Conservation (phyloP, 2,329 filamentous ascomycete genomes). For the Boeremia exigua region DNA sequence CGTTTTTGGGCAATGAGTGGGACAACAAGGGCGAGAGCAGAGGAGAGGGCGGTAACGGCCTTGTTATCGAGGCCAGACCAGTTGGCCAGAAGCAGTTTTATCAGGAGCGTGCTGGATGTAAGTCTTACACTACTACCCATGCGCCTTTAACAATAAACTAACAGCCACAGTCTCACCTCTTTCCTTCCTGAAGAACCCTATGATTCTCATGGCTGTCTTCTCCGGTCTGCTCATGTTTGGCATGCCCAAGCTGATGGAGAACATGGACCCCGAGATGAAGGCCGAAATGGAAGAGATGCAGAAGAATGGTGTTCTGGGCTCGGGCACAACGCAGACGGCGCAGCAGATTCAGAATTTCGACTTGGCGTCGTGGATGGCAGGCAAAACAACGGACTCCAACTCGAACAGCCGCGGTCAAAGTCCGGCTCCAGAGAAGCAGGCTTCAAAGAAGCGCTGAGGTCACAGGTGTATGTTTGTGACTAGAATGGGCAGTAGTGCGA, state of each 20-base stretch:
- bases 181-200: conserved; percentile 87
- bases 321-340: conserved; percentile 46
- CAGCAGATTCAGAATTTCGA: conserved; percentile 69
- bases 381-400: conserved; percentile 49
- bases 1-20: conserved; percentile 89
- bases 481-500: background rate
- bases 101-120: conserved; percentile 75
- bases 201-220: conserved; percentile 90
- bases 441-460: conserved; percentile 28
- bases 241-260: conserved; percentile 94
- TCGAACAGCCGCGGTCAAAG: conserved; percentile 31
- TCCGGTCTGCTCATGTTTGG: conserved; percentile 85
- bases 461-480: background rate
- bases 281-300: conserved; percentile 93
- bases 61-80: conserved; percentile 66
- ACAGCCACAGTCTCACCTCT: conserved; percentile 72
- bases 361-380: conserved; percentile 72
- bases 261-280: conserved; percentile 95
- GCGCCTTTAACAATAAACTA: conserved; percentile 15
- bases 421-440: conserved; percentile 34
- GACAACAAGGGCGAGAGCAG: conserved; percentile 76
- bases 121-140: conserved; percentile 48
- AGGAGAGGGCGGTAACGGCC: conserved; percentile 52
- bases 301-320: conserved; percentile 70
- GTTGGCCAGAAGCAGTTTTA: conserved; percentile 76